phyloP scores from a whole-genome alignment of 306 rosid species.

The Cicer arietinum region DNA sequence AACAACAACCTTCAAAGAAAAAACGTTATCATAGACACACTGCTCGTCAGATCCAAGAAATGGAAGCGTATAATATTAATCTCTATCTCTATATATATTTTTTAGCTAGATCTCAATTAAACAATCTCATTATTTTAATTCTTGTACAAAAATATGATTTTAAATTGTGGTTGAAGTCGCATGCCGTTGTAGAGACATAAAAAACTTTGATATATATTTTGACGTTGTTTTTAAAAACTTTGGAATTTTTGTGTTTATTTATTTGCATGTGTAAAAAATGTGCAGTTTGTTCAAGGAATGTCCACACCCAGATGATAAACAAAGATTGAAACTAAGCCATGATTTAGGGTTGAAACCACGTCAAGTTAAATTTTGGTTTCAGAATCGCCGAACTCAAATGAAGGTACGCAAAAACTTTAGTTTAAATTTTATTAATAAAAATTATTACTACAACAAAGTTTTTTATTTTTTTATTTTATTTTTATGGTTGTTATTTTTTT shows the following conservation, averaged over 20 bases:
- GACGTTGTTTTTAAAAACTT: no score
- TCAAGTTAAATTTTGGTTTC: slow-evolving; percentile 98
- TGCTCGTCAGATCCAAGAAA: slow-evolving; percentile 97
- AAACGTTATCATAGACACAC: slow-evolving; percentile 96
- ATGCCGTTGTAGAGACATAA: no score
- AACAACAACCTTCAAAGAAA: slow-evolving; percentile 63
- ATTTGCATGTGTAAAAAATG: neutral
- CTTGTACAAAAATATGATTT: neutral
- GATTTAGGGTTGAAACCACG: slow-evolving; percentile 89
- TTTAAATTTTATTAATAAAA: slow-evolving; percentile 14
- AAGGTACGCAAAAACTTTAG: slow-evolving; percentile 56
- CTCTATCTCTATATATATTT: neutral
- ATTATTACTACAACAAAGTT: neutral
- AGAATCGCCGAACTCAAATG: slow-evolving; percentile 96
- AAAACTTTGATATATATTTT: no score
- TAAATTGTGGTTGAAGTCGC: neutral
- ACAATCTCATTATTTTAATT: neutral
- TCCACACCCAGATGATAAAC: slow-evolving; percentile 99
- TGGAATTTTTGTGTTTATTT: neutral
- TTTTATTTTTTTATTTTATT: slow-evolving; percentile 22
- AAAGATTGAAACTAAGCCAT: slow-evolving; percentile 78
- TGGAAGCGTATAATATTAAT: slow-evolving; percentile 70
- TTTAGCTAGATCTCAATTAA: neutral
- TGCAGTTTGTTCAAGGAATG: slow-evolving; percentile 89
- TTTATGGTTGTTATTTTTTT: neutral